Conservation (phyloP, 805 yeast genomes). For the Candida awuae region DNA sequence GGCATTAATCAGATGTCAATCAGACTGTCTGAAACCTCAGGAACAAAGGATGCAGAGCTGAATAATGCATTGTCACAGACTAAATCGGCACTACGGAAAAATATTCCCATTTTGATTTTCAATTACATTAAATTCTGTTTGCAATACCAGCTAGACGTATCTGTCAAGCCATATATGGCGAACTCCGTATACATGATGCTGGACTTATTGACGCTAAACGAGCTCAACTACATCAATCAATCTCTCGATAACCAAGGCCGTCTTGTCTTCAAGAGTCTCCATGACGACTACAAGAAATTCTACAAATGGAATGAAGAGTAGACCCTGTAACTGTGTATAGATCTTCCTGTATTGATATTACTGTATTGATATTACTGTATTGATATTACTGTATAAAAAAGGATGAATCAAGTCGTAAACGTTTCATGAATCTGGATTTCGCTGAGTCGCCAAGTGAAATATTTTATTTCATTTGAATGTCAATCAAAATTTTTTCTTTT, state of each 20-base stretch:
- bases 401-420: too few relatives aligned
- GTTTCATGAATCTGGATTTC: too few relatives aligned
- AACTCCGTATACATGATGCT: conserved; percentile 56
- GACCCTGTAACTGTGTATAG: not conserved
- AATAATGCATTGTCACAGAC: conserved; percentile 48
- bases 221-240: conserved; percentile 52
- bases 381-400: too few relatives aligned
- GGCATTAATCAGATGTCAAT: conserved; percentile 14
- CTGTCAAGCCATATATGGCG: conserved; percentile 41
- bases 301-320: conserved; percentile 76
- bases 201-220: conserved; percentile 61
- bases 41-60: conserved; percentile 25
- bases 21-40: conserved; percentile 12
- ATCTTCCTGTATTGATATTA: too few relatives aligned
- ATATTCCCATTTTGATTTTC: conserved; percentile 50
- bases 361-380: too few relatives aligned
- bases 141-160: conserved; percentile 37
- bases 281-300: conserved; percentile 61
- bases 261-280: conserved; percentile 56
- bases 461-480: too few relatives aligned
- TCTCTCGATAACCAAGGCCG: conserved; percentile 65
- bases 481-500: not conserved
- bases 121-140: conserved; percentile 52
- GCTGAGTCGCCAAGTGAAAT: too few relatives aligned
- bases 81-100: conserved; percentile 55